Evolutionary conservation across 2,329 filamentous ascomycete genomes (phyloP).

Genomic region (Alternaria hordeiaustralica): DNA sequence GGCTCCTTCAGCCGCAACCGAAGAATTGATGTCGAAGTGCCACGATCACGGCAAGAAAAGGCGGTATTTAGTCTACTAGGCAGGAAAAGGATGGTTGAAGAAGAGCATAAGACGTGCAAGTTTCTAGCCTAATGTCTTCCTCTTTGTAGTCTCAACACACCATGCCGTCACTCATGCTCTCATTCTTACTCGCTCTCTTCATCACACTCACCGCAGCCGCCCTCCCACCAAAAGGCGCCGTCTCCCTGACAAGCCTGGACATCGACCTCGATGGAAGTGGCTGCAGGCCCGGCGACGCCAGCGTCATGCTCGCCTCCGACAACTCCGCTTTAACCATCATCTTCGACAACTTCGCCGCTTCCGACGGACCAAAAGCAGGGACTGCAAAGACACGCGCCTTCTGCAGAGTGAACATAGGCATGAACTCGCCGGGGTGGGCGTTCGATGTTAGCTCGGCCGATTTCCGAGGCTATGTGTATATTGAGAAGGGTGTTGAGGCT

Average conservation of each 20-base stretch:
- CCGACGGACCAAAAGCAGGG: conserved; percentile 29
- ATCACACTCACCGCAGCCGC: neutral
- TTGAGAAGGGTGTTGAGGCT: conserved; percentile 21
- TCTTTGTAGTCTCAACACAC: neutral
- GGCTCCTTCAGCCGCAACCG: conserved; percentile 3
- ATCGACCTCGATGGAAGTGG: conserved; percentile 34
- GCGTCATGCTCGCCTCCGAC: conserved; percentile 25
- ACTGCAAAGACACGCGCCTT: conserved; percentile 28
- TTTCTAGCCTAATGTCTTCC: neutral
- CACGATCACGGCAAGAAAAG: neutral
- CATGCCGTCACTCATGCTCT: neutral
- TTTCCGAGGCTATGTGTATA: conserved; percentile 31
- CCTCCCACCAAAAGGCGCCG: conserved; percentile 18
- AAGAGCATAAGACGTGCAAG: neutral
- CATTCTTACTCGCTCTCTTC: neutral
- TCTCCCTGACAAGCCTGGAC: conserved; percentile 19
- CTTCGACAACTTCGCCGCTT: conserved; percentile 36
- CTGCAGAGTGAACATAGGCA: conserved; percentile 32
- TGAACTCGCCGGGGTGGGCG: conserved; percentile 31
- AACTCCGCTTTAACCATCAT: conserved; percentile 34
- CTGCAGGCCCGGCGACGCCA: conserved; percentile 28
- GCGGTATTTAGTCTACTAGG: neutral
- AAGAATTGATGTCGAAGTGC: neutral
- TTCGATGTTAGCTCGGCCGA: conserved; percentile 33
- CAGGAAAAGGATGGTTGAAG: neutral